Conservation (phyloP, 768 basidiomycete species). For the Tylopilus plumbeoviolaceoides region DNA sequence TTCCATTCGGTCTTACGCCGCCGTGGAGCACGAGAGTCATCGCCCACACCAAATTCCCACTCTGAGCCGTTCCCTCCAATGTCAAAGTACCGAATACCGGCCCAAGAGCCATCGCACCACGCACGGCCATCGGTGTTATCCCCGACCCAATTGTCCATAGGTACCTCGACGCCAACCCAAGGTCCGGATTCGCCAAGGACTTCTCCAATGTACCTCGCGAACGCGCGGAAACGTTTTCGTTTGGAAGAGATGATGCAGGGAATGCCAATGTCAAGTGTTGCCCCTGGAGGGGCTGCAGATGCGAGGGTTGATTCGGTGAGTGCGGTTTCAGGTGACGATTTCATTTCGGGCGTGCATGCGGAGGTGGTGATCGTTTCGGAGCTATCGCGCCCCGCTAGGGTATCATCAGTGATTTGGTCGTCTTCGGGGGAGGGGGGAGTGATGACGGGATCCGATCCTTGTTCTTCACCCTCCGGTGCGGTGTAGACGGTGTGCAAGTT, state of each 20-base stretch:
- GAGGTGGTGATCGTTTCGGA: conserved; percentile 26
- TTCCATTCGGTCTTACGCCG: conserved; percentile 24
- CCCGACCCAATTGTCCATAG: conserved; percentile 51
- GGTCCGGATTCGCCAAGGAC: conserved; percentile 76
- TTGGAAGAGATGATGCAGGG: conserved; percentile 87
- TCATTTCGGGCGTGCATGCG: conserved; percentile 17
- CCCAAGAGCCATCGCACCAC: conserved; percentile 85
- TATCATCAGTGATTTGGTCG: conserved; percentile 13
- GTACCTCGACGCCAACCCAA: conserved; percentile 92
- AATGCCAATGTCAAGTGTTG: conserved; percentile 80
- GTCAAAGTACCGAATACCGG: conserved; percentile 81
- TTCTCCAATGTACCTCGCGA: conserved; percentile 85
- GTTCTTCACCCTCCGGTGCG: conserved; percentile 14
- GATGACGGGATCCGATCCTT: conserved; percentile 3
- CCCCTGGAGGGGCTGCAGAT: conserved; percentile 39
- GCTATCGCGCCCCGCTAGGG: conserved; percentile 22
- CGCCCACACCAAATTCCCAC: conserved; percentile 58
- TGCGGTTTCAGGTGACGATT: conserved; percentile 12
- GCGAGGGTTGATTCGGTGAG: conserved; percentile 26
- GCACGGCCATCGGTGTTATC: conserved; percentile 58
- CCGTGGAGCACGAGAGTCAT: conserved; percentile 31
- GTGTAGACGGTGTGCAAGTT: conserved; percentile 20
- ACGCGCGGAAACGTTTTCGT: conserved; percentile 79
- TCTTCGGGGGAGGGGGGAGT: conserved; percentile 14
- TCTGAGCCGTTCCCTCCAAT: conserved; percentile 54